These are phyloP conservation scores for Colletotrichum agaves DNA, from an alignment of 2,329 filamentous ascomycete species.

Conservation along the genomic window DNA sequence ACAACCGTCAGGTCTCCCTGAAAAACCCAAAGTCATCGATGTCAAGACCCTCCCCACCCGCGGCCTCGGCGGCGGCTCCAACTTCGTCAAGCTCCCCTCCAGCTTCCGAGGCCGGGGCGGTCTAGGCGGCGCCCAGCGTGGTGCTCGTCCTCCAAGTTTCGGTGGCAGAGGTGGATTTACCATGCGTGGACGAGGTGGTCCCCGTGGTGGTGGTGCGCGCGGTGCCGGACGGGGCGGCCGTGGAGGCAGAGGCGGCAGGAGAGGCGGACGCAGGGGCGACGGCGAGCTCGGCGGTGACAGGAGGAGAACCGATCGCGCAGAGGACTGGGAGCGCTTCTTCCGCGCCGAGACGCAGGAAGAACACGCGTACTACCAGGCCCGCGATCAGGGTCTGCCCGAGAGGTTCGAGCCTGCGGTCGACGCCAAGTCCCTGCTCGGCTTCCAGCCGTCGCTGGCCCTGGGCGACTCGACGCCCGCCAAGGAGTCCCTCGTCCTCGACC, in stretches of 20 bases:
- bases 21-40: slow-evolving; percentile 47
- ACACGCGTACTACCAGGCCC: slow-evolving; percentile 42
- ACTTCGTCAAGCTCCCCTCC: slow-evolving; percentile 29
- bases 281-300: slow-evolving; percentile 19
- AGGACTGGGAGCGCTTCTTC: slow-evolving; percentile 29
- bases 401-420: slow-evolving; percentile 42
- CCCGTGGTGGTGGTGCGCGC: not conserved
- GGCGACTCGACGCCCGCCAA: not conserved
- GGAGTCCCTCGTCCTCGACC: not conserved
- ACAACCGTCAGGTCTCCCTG: not conserved
- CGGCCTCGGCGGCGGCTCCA: slow-evolving; percentile 10
- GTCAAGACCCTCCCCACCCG: slow-evolving; percentile 50
- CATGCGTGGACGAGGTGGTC: slow-evolving; percentile 28
- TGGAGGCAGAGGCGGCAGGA: slow-evolving; percentile 34
- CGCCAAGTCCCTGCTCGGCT: slow-evolving; percentile 8
- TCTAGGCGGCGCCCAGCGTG: slow-evolving; percentile 5
- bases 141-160: too few relatives aligned
- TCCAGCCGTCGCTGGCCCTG: slow-evolving; percentile 45
- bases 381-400: slow-evolving; percentile 38
- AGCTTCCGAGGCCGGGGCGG: slow-evolving; percentile 27
- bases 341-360: slow-evolving; percentile 41
- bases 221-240: slow-evolving; percentile 40
- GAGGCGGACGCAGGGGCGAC: slow-evolving; percentile 27
- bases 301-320: slow-evolving; percentile 22
- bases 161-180: slow-evolving; percentile 18